Base-by-base conservation (phyloP, 169 alveolate genomes). In the Plasmodium malariae region DNA sequence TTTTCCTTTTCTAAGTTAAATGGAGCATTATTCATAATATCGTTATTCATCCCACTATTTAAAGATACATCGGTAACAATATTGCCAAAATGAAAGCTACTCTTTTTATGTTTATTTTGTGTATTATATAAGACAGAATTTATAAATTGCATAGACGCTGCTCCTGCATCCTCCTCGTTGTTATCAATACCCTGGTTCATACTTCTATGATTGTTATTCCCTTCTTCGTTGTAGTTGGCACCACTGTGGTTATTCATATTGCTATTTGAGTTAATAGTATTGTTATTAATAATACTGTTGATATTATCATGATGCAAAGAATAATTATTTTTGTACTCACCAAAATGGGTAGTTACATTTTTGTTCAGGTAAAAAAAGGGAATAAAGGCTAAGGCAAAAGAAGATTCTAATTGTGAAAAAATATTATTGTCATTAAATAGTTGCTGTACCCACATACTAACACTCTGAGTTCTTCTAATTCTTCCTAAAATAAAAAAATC, bases 371-470 rank as follows among this genome's bases (percentile, higher is more conserved):
- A 86, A 70, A 86, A 86, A 40, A 86, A 86, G 17, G 92, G 92
- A 36, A 86, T 68, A 57, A 69, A 86, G 9, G 92, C 92, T 65
- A 86, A 40, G 11, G 92, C 86, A 49, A 86, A 86, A 19, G 97
- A 93, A n/a, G 98, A 95, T 59, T 95, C 98, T 19, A 95, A 60
- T 59, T 94, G 97, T 1, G 93, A 36, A 49, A 63, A 91, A 2
- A 94, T 74, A 74, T 93, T 94, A 48, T 92, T 95, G 60, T 95
- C 98, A 65, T 93, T 92, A 62, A 89, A 68, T 63, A 95, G 83
- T 93, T 95, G 98, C 87, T 95, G 98, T 85, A 95, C 96, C 98
- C 98, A 95, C 98, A 95, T 95, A 37, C 95, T 70, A 76, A 95
- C 59, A 88, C 94, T 78, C 93, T 95, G 97, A 49, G 95, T 78